Percentiles rank a stretch among this genome's conserved stretches.
These are phyloP conservation scores for Fragilaria radians DNA, from an alignment of 108 stramenopile species.

Conservation along the genomic window DNA sequence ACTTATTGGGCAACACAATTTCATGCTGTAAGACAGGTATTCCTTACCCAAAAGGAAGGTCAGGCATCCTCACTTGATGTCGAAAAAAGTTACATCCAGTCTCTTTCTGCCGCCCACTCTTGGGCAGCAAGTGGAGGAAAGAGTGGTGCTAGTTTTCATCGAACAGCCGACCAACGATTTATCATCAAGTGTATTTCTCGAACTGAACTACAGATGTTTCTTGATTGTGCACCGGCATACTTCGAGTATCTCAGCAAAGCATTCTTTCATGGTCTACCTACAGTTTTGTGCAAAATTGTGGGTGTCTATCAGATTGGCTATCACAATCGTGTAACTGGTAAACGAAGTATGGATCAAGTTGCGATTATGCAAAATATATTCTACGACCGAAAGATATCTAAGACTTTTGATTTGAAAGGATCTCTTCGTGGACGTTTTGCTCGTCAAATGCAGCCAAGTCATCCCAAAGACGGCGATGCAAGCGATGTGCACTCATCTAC, in stretches of 20 bases:
- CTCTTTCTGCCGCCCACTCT: slow-evolving; percentile 67
- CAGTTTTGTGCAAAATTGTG: slow-evolving; percentile 94
- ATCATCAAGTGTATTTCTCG: slow-evolving; percentile 92
- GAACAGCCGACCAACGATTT: slow-evolving; percentile 84
- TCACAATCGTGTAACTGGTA: slow-evolving; percentile 91
- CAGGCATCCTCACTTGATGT: slow-evolving; percentile 31
- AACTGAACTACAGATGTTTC: slow-evolving; percentile 97
- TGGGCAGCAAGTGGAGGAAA: slow-evolving; percentile 95
- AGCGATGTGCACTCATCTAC: slow-evolving; percentile 25
- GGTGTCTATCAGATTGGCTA: slow-evolving; percentile 97
- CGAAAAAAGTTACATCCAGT: slow-evolving; percentile 75
- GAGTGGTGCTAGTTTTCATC: slow-evolving; percentile 82
- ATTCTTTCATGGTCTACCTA: slow-evolving; percentile 90
- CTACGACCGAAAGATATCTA: slow-evolving; percentile 82
- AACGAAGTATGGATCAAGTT: slow-evolving; percentile 92
- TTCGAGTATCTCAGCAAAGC: slow-evolving; percentile 96
- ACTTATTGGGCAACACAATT: slow-evolving; percentile 97
- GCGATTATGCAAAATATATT: slow-evolving; percentile 96
- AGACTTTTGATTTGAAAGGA: slow-evolving; percentile 94
- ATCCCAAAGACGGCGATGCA: slow-evolving; percentile 18
- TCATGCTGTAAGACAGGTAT: slow-evolving; percentile 86
- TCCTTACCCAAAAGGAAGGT: slow-evolving; percentile 34
- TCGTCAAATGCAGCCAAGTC: slow-evolving; percentile 44
- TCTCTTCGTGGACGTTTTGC: slow-evolving; percentile 90
- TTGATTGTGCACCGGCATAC: slow-evolving; percentile 94